These are phyloP conservation scores for Fusarium denticulatum DNA, from an alignment of 2,329 filamentous ascomycete genomes.

Conservation along the genomic window DNA sequence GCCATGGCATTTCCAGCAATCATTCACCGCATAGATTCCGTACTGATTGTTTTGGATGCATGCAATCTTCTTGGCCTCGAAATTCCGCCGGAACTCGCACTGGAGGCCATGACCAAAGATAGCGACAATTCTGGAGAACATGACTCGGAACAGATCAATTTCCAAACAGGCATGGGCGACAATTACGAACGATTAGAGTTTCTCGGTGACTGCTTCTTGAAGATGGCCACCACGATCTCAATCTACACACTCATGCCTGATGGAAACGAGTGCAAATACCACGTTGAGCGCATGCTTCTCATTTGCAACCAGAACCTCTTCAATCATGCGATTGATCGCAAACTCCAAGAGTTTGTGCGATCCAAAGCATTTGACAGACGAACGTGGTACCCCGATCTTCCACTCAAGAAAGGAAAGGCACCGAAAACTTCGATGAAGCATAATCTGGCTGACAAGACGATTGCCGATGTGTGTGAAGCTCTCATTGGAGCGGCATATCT, in stretches of 20 bases:
- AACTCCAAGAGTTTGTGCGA: conserved; percentile 79
- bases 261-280: conserved; percentile 85
- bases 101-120: conserved; percentile 94
- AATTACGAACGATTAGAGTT: conserved; percentile 97
- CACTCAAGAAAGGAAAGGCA: conserved; percentile 77
- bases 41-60: conserved; percentile 81
- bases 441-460: conserved; percentile 83
- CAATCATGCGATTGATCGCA: conserved; percentile 74
- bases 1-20: conserved; percentile 83
- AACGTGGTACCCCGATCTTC: conserved; percentile 88
- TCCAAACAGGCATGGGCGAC: conserved; percentile 86
- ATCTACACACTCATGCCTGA: conserved; percentile 81
- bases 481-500: conserved; percentile 87
- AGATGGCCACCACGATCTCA: conserved; percentile 93
- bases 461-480: conserved; percentile 95
- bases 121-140: conserved; percentile 85
- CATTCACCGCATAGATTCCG: conserved; percentile 83
- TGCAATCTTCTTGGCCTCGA: conserved; percentile 71
- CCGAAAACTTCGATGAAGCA: conserved; percentile 63
- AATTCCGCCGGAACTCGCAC: conserved; percentile 74
- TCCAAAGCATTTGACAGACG: conserved; percentile 84
- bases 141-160: conserved; percentile 72
- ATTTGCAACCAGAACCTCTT: conserved; percentile 93
- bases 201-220: conserved; percentile 91
- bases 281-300: conserved; percentile 89